Percentiles rank a stretch among this genome's conserved stretches.
These are phyloP conservation scores for Angophora floribunda DNA, from an alignment of 345 rosid species.

Conservation along the genomic window DNA sequence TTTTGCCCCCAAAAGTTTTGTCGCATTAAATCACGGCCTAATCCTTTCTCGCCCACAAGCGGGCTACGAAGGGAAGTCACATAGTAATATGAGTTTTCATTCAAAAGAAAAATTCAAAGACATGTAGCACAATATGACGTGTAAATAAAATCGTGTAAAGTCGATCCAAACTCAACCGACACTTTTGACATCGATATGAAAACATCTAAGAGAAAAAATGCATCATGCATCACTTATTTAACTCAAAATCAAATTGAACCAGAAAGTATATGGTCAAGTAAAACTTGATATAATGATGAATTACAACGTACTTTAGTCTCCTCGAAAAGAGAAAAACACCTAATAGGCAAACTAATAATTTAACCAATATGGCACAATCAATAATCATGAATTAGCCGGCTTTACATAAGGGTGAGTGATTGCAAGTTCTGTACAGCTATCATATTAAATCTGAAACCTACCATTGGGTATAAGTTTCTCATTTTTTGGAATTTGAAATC, in stretches of 20 bases:
- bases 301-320: not conserved
- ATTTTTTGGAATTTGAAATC: no score
- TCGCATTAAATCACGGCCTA: not conserved
- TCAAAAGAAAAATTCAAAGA: not conserved
- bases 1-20: not conserved
- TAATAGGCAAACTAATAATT: not conserved
- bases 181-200: not conserved
- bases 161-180: not conserved
- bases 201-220: not conserved
- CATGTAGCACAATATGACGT: not conserved
- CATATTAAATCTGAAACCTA: no score
- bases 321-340: not conserved
- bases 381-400: not conserved
- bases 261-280: not conserved
- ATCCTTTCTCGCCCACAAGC: not conserved
- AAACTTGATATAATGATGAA: not conserved
- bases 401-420: no score
- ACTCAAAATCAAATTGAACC: not conserved
- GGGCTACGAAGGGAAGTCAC: not conserved
- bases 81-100: not conserved
- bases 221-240: no score
- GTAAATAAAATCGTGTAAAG: not conserved
- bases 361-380: not conserved
- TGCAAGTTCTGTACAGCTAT: no score
- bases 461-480: no score